Base-by-base conservation (phyloP, 2,329 filamentous ascomycete species). In the Alternaria novae-zelandiae region DNA sequence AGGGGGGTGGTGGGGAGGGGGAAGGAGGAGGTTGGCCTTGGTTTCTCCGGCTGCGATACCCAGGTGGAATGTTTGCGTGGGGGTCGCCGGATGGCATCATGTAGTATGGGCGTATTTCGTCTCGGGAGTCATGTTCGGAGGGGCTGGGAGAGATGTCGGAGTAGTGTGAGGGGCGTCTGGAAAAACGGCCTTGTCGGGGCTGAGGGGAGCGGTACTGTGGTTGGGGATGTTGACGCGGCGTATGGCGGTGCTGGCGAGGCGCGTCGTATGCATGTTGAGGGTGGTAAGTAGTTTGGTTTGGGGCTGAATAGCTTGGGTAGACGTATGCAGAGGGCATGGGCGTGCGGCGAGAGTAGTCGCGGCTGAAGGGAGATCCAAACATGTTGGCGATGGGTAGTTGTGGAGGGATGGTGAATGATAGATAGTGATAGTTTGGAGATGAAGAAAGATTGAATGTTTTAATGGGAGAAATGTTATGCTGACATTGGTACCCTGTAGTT, bases 281-380 rank as follows among this genome's bases (percentile, higher is more conserved):
- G 51, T 17, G 30, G 49, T 30, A 13, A 17, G 46, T 5, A 23
- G 28, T 13, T 13, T 46, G 13, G 13, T 30, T 26, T 23, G 54
- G 25, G 13, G 49, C 23, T 21, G 55, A 4, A 54, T 62, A 60
- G 11, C 43, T 47, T 30, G 50, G 23, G 36, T 58, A 46, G 2
- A 50, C 32, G 26, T 57, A 59, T 23, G 47, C 46, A 6, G 44
- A 10, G 30, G 59, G 26, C 12, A 58, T 47, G 25, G 50, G 36
- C 20, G 62, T 28, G 30, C 26, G 32, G 30, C 44, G 46, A 55
- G 63, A 66, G 20, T 53, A 32, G 30, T 66, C 47, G 12, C 15
- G 23, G 36, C 23, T 15, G 46, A 59, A 64, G 6, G 54, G 47
- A 25, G 51, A 45, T 13, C 17, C 21, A 45, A 63, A 65, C 63